A percentile compares a stretch with the other conserved stretches of the same genome.
Evolutionary conservation across 371 early-diverging fungal genomes (phyloP).

Genomic region (Circinella umbellata): DNA sequence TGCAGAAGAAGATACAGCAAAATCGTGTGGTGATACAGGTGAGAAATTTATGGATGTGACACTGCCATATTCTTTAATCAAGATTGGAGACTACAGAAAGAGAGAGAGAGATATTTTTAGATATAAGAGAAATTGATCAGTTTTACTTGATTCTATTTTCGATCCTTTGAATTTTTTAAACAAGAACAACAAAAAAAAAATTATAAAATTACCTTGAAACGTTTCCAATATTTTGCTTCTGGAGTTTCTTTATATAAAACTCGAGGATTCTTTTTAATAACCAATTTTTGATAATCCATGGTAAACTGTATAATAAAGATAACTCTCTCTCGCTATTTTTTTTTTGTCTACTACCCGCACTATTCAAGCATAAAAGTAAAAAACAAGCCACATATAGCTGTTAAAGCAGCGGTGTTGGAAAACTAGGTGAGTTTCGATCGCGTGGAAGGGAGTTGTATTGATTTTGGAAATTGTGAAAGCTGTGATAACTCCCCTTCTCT

Average conservation of each 20-base stretch:
- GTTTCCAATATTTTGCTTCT: conserved; percentile 81
- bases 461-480: background rate
- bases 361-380: background rate
- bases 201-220: conserved; percentile 69
- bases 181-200: background rate
- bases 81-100: conserved; percentile 75
- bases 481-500: conserved; percentile 5
- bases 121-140: background rate
- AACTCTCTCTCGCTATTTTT: too few relatives aligned
- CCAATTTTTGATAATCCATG: conserved; percentile 63
- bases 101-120: too few relatives aligned
- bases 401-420: background rate
- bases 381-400: background rate
- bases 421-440: background rate
- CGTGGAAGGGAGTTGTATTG: background rate
- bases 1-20: conserved; percentile 88
- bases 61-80: conserved; percentile 88
- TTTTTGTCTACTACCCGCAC: too few relatives aligned
- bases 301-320: background rate
- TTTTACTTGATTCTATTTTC: background rate
- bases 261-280: conserved; percentile 63
- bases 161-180: background rate
- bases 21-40: conserved; percentile 83
- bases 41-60: conserved; percentile 87
- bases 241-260: conserved; percentile 59